A percentile compares a stretch with the other conserved stretches of the same genome.
These are phyloP conservation scores for Lunasporangiospora selenospora DNA, from an alignment of 192 early-diverging fungal genomes.

Conservation along the genomic window DNA sequence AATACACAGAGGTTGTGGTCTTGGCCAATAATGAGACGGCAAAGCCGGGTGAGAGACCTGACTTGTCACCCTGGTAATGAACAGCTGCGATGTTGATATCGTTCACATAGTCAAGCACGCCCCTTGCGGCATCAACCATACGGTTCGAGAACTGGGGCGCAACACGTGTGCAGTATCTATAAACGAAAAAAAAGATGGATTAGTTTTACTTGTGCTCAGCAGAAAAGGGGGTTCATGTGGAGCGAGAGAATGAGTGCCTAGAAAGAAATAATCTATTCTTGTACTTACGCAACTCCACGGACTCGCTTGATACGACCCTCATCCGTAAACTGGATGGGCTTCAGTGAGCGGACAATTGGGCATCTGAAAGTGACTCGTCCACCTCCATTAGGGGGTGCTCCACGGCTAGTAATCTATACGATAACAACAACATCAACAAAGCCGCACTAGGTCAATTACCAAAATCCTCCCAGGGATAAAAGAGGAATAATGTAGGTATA, in stretches of 20 bases:
- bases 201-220: too few relatives aligned
- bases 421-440: slow-evolving; percentile 4
- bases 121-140: slow-evolving; percentile 85
- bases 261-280: background rate
- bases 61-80: slow-evolving; percentile 95
- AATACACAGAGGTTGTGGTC: slow-evolving; percentile 81
- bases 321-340: slow-evolving; percentile 83
- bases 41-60: slow-evolving; percentile 93
- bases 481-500: background rate
- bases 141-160: slow-evolving; percentile 96
- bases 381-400: slow-evolving; percentile 90
- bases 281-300: slow-evolving; percentile 90
- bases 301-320: slow-evolving; percentile 90
- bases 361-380: slow-evolving; percentile 91
- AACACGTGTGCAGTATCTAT: slow-evolving; percentile 77
- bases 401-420: slow-evolving; percentile 80
- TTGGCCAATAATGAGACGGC: slow-evolving; percentile 92
- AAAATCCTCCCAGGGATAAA: background rate
- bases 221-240: too few relatives aligned
- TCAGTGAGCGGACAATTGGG: slow-evolving; percentile 79
- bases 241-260: too few relatives aligned
- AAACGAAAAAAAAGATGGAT: background rate
- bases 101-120: slow-evolving; percentile 92
- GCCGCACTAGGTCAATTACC: background rate
- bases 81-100: slow-evolving; percentile 99